These are phyloP conservation scores for Candida sanyaensis DNA, from an alignment of 1,139 yeast genomes.

Conservation along the genomic window DNA sequence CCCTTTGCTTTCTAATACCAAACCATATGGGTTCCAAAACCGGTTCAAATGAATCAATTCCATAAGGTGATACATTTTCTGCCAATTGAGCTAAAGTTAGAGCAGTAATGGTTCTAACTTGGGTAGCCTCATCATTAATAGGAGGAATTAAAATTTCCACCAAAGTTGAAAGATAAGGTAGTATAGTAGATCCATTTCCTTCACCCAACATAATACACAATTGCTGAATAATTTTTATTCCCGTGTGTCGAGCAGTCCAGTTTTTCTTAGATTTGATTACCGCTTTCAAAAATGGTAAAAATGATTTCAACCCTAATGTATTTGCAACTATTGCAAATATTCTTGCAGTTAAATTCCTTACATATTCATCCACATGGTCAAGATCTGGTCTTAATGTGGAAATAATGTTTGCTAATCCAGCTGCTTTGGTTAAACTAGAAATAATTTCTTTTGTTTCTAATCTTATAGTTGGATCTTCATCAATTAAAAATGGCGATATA, in stretches of 20 bases:
- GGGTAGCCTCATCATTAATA: slow-evolving; percentile 69
- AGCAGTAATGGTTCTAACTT: slow-evolving; percentile 72
- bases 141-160: slow-evolving; percentile 62
- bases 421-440: slow-evolving; percentile 73
- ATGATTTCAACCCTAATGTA: slow-evolving; percentile 69
- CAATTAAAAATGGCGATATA: slow-evolving; percentile 76
- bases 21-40: slow-evolving; percentile 76
- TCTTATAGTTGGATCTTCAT: slow-evolving; percentile 73
- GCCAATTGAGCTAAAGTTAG: slow-evolving; percentile 75
- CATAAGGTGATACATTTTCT: slow-evolving; percentile 86
- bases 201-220: slow-evolving; percentile 70
- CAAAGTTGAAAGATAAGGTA: slow-evolving; percentile 72
- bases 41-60: slow-evolving; percentile 81
- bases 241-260: slow-evolving; percentile 90
- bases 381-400: slow-evolving; percentile 79
- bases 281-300: slow-evolving; percentile 81
- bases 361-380: slow-evolving; percentile 80
- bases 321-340: slow-evolving; percentile 85
- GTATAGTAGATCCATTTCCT: slow-evolving; percentile 53
- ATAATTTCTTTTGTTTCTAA: slow-evolving; percentile 81
- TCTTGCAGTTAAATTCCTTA: slow-evolving; percentile 75
- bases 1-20: slow-evolving; percentile 77
- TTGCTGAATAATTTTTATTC: slow-evolving; percentile 77
- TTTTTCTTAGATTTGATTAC: slow-evolving; percentile 77
- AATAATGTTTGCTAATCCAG: slow-evolving; percentile 80